Percentiles rank a stretch among this genome's conserved stretches.
These are phyloP conservation scores for Sporothrix luriei DNA, from an alignment of 2,329 filamentous ascomycete species.

Conservation along the genomic window DNA sequence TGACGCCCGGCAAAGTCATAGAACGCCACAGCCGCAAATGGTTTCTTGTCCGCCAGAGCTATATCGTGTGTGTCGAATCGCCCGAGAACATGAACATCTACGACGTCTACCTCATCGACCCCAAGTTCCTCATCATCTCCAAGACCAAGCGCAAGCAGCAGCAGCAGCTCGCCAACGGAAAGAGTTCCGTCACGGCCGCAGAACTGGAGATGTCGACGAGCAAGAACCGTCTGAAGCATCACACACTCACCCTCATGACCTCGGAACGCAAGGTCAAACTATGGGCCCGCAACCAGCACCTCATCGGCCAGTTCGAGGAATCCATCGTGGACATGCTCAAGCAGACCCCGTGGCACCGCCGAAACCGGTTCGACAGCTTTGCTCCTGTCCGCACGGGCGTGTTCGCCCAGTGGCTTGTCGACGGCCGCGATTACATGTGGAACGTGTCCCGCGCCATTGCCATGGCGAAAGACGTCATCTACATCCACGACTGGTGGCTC, in stretches of 20 bases:
- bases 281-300: constrained; percentile 85
- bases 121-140: constrained; percentile 78
- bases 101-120: constrained; percentile 95
- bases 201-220: constrained; percentile 56
- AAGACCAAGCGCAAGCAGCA: constrained; percentile 60
- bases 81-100: constrained; percentile 99
- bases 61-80: constrained; percentile 96
- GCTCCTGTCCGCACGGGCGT: constrained; percentile 84
- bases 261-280: constrained; percentile 91
- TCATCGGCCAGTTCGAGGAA: constrained; percentile 89
- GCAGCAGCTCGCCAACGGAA: constrained; percentile 54
- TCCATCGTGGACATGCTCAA: constrained; percentile 85
- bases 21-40: constrained; percentile 88
- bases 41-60: constrained; percentile 97
- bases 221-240: constrained; percentile 61
- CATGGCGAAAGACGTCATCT: constrained; percentile 96
- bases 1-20: constrained; percentile 77
- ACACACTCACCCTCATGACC: constrained; percentile 84
- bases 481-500: constrained; percentile 98
- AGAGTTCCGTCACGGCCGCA: constrained; percentile 39
- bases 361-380: constrained; percentile 89
- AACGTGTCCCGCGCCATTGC: constrained; percentile 95
- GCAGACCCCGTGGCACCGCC: constrained; percentile 78
- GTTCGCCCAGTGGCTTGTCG: constrained; percentile 94
- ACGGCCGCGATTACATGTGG: constrained; percentile 99